phyloP scores from a whole-genome alignment of 2,329 filamentous ascomycete species.

The Diaporthe citrichinensis region DNA sequence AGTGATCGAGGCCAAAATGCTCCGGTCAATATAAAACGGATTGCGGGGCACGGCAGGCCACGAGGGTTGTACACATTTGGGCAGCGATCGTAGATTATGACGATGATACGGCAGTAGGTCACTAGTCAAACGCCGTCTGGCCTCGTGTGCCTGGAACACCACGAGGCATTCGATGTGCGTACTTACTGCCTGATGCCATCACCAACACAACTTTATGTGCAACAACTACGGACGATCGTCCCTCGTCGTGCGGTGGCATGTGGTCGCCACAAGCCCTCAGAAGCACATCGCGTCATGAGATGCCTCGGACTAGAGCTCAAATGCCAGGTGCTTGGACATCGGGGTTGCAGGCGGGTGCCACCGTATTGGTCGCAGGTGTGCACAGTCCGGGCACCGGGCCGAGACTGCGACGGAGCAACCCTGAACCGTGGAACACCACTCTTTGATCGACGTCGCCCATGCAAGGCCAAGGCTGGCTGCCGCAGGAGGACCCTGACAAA shows the following conservation, averaged over 20 bases:
- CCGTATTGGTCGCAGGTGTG: slow-evolving; percentile 24
- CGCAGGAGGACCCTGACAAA: slow-evolving; percentile 22
- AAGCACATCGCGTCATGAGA: slow-evolving; percentile 24
- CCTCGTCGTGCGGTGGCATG: slow-evolving; percentile 1
- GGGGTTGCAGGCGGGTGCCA: slow-evolving; percentile 19
- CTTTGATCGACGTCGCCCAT: slow-evolving; percentile 12
- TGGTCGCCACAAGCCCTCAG: slow-evolving; percentile 3
- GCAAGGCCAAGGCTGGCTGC: slow-evolving; percentile 17
- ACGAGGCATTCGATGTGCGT: neutral
- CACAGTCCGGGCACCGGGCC: slow-evolving; percentile 28
- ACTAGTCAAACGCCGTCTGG: neutral
- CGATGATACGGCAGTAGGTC: slow-evolving; percentile 8
- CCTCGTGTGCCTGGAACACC: neutral
- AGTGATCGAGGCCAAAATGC: slow-evolving; percentile 18
- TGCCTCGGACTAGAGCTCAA: slow-evolving; percentile 16
- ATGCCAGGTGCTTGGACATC: slow-evolving; percentile 12
- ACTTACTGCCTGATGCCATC: slow-evolving; percentile 13
- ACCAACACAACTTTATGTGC: neutral
- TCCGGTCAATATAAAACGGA: slow-evolving; percentile 29
- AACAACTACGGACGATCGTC: neutral
- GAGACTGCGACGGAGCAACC: slow-evolving; percentile 29
- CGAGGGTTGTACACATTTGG: slow-evolving; percentile 30
- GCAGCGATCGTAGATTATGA: neutral
- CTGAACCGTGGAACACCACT: slow-evolving; percentile 27
- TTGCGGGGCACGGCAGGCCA: slow-evolving; percentile 23